These are phyloP conservation scores for Paratinospora sagittata DNA, from an alignment of 164 flowering plant species.

Conservation along the genomic window DNA sequence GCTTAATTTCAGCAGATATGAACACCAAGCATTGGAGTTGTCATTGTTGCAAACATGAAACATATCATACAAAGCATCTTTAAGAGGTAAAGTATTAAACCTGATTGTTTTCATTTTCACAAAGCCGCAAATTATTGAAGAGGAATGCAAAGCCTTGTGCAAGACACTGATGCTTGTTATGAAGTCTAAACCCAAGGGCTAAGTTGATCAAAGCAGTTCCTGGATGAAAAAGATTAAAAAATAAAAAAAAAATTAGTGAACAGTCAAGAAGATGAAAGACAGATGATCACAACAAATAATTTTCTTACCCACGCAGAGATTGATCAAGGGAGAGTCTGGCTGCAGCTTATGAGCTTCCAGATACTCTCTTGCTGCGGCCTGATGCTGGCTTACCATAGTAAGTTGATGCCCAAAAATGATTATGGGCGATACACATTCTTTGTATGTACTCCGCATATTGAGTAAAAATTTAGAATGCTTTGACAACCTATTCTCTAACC, in stretches of 20 bases:
- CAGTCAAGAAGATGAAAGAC: background rate
- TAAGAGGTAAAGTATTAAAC: slow-evolving; percentile 19
- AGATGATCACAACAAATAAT: background rate
- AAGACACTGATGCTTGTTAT: slow-evolving; percentile 66
- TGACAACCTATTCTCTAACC: slow-evolving; percentile 40
- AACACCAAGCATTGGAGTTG: background rate
- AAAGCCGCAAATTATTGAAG: slow-evolving; percentile 52
- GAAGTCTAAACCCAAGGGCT: slow-evolving; percentile 73
- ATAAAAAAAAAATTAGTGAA: background rate
- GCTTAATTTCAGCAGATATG: background rate
- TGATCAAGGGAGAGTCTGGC: slow-evolving; percentile 81
- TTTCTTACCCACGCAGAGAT: slow-evolving; percentile 72
- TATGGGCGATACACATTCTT: slow-evolving; percentile 62
- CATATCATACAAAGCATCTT: background rate
- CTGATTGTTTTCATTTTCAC: slow-evolving; percentile 58
- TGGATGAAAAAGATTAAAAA: slow-evolving; percentile 13
- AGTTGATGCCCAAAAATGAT: slow-evolving; percentile 71
- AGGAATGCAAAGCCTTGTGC: slow-evolving; percentile 84
- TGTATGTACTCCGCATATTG: slow-evolving; percentile 38
- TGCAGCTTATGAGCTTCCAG: slow-evolving; percentile 68
- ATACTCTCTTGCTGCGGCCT: slow-evolving; percentile 81
- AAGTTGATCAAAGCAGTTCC: slow-evolving; percentile 81
- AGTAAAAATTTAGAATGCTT: slow-evolving; percentile 62
- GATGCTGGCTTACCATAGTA: slow-evolving; percentile 60
- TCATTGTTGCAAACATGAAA: background rate